Conservation (phyloP, 768 basidiomycete species). For the Holtermannia corniformis region DNA sequence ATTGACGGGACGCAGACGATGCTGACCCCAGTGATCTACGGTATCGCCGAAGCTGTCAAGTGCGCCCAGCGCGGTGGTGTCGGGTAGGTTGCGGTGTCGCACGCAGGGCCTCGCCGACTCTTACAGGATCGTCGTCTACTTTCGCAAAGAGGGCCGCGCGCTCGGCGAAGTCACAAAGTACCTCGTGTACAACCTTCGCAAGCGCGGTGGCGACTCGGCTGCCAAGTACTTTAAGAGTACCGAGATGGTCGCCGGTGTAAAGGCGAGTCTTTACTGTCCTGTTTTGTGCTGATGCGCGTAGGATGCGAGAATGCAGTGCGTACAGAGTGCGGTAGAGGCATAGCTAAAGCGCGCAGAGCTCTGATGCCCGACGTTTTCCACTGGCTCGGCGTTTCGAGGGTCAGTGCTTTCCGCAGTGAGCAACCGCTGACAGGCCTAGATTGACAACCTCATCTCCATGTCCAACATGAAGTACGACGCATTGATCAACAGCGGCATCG, state of each 20-base stretch:
- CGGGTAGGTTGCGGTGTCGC: constrained; percentile 44
- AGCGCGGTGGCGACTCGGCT: constrained; percentile 85
- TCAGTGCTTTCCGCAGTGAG: too few relatives aligned
- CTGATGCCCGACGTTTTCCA: constrained; percentile 89
- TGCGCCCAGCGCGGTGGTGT: constrained; percentile 76
- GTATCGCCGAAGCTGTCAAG: constrained; percentile 86
- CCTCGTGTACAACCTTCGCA: constrained; percentile 91
- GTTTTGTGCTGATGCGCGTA: too few relatives aligned
- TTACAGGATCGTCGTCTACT: constrained; percentile 1
- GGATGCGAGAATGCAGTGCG: constrained; percentile 21
- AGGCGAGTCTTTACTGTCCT: too few relatives aligned
- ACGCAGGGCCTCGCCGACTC: neutral
- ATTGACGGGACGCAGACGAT: too few relatives aligned
- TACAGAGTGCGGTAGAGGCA: neutral
- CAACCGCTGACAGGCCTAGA: too few relatives aligned
- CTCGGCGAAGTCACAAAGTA: constrained; percentile 89
- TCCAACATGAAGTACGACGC: constrained; percentile 78
- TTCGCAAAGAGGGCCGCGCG: constrained; percentile 71
- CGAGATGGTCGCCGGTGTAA: constrained; percentile 82
- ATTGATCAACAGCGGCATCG: constrained; percentile 79
- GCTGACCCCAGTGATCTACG: too few relatives aligned
- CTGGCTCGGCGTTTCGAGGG: constrained; percentile 85
- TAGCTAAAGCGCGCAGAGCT: constrained; percentile 80
- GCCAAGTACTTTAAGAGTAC: constrained; percentile 91
- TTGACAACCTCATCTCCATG: constrained; percentile 62